Base-by-base conservation (phyloP, 2,329 filamentous ascomycete genomes). In the Zymoseptoria brevis region DNA sequence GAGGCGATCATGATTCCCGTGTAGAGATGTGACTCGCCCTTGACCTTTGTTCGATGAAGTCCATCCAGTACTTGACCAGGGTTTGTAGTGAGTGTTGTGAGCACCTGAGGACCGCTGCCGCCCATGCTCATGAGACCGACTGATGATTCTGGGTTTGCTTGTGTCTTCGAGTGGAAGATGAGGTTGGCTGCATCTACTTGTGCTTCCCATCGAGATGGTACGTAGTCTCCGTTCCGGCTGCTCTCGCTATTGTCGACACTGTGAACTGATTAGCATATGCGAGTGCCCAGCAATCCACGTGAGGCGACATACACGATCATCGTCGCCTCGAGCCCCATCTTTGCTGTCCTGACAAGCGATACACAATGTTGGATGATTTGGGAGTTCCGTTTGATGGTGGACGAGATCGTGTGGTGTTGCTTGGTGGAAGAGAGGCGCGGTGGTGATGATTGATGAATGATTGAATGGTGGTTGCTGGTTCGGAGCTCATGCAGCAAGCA, bases 51-150 rank as follows among this genome's bases (percentile, higher is more conserved):
- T 71, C 88, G 87, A 77, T 93, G 93, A 76, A 96, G 80, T 57
- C 92, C 92, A 64, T 96, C 90, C 65, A 97, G 81, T 69, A 99
- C 90, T 80, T 95, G 94, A 75, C 94, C 94, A 72, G 94, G 90
- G 75, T 99, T 95, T 61, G 90, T 93, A 57, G 94, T 97, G 73
- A 97, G 84, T 35, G 94, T 99, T 60, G 94, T 95, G 64, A 99
- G 84, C 65, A 99, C 93, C 78, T 97, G 93, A 54, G 94, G 94
- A n/a, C 91, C 92, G 73, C 56, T 61, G 71, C 93, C 94, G 64
- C 90, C 94, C 93, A 97, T 97, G 77, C 90, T 96, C 92, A 99
- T 96, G 65, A 99, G 81, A 56, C 95, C 94, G 66, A 99, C 94
- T 9, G 92, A 95, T 7, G 93, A 97, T 78, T 99, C 94, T 30